Evolutionary conservation across 192 early-diverging fungal genomes (phyloP).

Genomic region (Coemansia sp.): DNA sequence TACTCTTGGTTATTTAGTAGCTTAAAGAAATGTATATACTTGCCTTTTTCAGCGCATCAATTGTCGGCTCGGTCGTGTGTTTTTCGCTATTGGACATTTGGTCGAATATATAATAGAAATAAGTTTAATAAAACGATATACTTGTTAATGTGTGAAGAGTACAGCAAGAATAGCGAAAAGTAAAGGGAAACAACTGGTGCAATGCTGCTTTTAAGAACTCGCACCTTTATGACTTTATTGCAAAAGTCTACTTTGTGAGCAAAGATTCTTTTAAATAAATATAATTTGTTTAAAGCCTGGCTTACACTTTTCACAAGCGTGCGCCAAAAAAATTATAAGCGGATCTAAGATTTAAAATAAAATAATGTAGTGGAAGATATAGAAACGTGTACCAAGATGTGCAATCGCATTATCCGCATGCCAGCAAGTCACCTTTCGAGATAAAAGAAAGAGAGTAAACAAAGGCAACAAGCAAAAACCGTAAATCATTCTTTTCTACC

Average conservation of each 20-base stretch:
- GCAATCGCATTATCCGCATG: background rate
- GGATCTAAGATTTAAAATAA: background rate
- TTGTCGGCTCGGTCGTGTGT: conserved; percentile 19
- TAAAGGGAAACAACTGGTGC: background rate
- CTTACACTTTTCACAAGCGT: too few species aligned
- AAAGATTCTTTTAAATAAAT: background rate
- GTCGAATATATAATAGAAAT: too few species aligned
- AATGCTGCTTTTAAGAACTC: background rate
- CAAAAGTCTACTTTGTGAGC: background rate
- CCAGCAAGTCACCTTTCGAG: background rate
- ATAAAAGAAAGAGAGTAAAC: too few species aligned
- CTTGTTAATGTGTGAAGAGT: background rate
- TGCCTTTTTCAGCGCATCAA: conserved; percentile 3
- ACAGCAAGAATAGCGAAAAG: background rate
- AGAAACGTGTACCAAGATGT: background rate
- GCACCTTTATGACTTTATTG: too few species aligned
- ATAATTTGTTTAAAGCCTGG: background rate
- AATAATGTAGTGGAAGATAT: background rate
- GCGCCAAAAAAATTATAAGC: too few species aligned
- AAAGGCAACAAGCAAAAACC: background rate
- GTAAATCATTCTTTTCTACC: conserved; percentile 36
- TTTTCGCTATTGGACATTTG: background rate
- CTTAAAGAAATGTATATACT: background rate
- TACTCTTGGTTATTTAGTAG: background rate
- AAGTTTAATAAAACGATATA: too few species aligned